These are phyloP conservation scores for Phytophthora litchii DNA, from an alignment of 352 stramenopile species.

Conservation along the genomic window DNA sequence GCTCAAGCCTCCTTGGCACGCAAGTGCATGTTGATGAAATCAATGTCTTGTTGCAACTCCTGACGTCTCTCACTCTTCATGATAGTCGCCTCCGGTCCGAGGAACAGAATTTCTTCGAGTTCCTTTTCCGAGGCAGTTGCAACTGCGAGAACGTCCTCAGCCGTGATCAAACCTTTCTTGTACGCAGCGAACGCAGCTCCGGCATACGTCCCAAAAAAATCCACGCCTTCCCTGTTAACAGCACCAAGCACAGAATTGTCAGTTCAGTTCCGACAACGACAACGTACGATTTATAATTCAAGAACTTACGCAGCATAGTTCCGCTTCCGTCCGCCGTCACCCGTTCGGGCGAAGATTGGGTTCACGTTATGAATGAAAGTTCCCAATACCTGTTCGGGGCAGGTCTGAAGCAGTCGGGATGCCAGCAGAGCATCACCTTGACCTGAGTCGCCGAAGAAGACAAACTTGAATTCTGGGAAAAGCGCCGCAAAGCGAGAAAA, in stretches of 20 bases:
- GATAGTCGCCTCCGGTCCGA: constrained; percentile 40
- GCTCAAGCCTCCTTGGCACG: constrained; percentile 15
- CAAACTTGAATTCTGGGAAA: constrained; percentile 87
- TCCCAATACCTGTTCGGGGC: constrained; percentile 63
- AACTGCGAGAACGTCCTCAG: constrained; percentile 58
- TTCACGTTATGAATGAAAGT: constrained; percentile 87
- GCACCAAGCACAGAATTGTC: background rate
- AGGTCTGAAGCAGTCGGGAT: constrained; percentile 60
- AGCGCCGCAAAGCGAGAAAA: constrained; percentile 78
- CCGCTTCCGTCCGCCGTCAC: constrained; percentile 67
- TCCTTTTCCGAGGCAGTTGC: constrained; percentile 46
- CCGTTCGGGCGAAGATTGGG: constrained; percentile 53
- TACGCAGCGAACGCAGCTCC: constrained; percentile 58
- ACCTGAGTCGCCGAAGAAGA: constrained; percentile 86
- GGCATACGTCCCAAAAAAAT: constrained; percentile 80
- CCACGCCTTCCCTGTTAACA: constrained; percentile 60
- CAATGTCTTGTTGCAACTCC: constrained; percentile 53
- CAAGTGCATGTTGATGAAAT: constrained; percentile 30
- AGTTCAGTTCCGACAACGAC: background rate
- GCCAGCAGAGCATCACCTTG: constrained; percentile 81
- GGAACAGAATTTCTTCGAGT: constrained; percentile 53
- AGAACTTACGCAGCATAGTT: constrained; percentile 61
- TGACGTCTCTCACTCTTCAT: constrained; percentile 43
- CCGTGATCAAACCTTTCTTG: constrained; percentile 64
- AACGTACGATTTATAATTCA: background rate